phyloP scores from a whole-genome alignment of 768 basidiomycete genomes.

The Russula vinacea region DNA sequence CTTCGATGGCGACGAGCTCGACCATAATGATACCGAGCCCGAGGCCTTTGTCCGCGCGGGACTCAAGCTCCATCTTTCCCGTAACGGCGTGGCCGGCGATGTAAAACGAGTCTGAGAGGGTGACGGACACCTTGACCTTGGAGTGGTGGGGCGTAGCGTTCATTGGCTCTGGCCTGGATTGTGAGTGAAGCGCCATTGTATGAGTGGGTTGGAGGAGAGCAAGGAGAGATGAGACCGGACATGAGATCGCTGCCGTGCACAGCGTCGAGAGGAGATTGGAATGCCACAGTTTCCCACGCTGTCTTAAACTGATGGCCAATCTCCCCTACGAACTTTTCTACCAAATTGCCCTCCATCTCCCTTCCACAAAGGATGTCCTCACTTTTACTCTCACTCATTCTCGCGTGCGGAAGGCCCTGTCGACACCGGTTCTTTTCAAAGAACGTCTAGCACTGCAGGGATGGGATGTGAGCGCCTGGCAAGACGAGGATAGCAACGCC shows the following conservation, averaged over 20 bases:
- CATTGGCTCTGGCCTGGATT: slow-evolving; percentile 59
- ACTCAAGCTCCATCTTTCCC: slow-evolving; percentile 80
- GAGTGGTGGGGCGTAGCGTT: slow-evolving; percentile 77
- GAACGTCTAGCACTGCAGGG: not conserved
- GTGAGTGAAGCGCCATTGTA: slow-evolving; percentile 35
- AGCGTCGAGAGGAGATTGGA: not conserved
- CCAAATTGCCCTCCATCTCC: slow-evolving; percentile 18
- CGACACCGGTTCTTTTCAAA: slow-evolving; percentile 15
- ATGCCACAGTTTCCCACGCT: not conserved
- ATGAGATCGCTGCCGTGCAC: slow-evolving; percentile 9
- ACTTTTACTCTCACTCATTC: slow-evolving; percentile 2
- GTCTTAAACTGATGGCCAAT: not conserved
- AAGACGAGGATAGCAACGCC: not conserved
- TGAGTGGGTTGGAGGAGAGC: not conserved
- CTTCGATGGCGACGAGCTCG: slow-evolving; percentile 72
- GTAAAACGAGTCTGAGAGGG: slow-evolving; percentile 55
- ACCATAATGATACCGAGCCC: slow-evolving; percentile 75
- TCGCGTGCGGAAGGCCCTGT: not conserved
- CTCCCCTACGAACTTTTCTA: slow-evolving; percentile 9
- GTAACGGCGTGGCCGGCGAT: slow-evolving; percentile 64
- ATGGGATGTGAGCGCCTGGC: slow-evolving; percentile 17
- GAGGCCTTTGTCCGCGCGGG: slow-evolving; percentile 65
- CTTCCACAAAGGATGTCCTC: slow-evolving; percentile 9
- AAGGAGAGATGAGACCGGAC: slow-evolving; percentile 2
- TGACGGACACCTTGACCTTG: slow-evolving; percentile 68